Base-by-base conservation (phyloP, 2,329 filamentous ascomycete genomes). In the Beauveria scarabaeidicola region DNA sequence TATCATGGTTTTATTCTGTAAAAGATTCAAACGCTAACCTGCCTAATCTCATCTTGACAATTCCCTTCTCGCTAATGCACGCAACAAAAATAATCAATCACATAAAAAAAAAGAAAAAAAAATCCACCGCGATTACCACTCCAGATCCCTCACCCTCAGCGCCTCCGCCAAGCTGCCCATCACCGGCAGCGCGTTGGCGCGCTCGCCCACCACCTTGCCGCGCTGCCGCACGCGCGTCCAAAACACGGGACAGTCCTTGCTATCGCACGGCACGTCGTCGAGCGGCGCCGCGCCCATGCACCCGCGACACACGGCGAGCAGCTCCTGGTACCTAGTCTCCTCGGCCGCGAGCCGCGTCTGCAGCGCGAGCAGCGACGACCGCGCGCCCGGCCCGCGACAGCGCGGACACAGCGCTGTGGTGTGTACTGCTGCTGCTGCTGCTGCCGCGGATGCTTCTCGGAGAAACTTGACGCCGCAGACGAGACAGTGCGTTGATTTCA, bases 231-330 rank as follows among this genome's bases (percentile, higher is more conserved):
- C 80, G 15, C 90, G 75, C 36, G 86, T 86, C 73, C 96, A 97
- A 66, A 96, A 97, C 0, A 96, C 90, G 0, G 92, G 89, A 69
- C 94, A 99, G 73, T 96, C 93, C 70, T 89, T 85, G 71, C 89
- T 96, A 69, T 96, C 91, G 69, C 94, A 99, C 44, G 74, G 79
- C n/a, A 97, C 86, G 38, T 88, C 84, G 41, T 97, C 93, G 2
- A 84, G 76, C 64, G 85, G 87, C 3, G 87, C 79, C 19, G 92
- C 69, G 0, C 85, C 86, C 43, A 90, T 86, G 71, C 94, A 99
- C 66, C 83, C 89, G 62, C 88, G 84, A 72, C 94, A 99, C 9
- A 96, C 77, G 53, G 78, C 79, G 43, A 87, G 77, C 8, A 96
- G 73, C 61, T 91, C 83, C 48, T 77, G 70, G 11, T 83, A 81